Conservation (phyloP, 2,329 filamentous ascomycete genomes). For the Trichophyton schoenleinii region DNA sequence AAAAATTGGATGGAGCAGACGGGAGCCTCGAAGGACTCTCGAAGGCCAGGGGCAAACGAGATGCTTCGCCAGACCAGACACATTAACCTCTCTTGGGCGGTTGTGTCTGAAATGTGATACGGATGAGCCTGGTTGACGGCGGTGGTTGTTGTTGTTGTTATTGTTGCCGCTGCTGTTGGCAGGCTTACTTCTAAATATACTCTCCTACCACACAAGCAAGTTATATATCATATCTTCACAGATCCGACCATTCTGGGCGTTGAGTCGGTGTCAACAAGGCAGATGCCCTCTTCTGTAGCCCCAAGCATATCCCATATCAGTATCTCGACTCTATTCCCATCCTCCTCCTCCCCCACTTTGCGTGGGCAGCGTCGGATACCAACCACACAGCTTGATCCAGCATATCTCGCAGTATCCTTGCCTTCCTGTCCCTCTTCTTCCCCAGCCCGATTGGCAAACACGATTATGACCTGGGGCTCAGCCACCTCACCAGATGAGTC, state of each 20-base stretch:
- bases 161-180: too few species aligned
- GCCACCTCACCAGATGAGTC: conserved; percentile 8
- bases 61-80: background rate
- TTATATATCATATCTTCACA: background rate
- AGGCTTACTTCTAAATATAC: background rate
- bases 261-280: conserved; percentile 34
- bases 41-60: background rate
- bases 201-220: background rate
- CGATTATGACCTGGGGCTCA: conserved; percentile 28
- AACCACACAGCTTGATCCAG: conserved; percentile 37
- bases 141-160: background rate
- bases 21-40: background rate
- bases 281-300: conserved; percentile 33
- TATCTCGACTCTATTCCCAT: conserved; percentile 20
- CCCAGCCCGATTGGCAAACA: conserved; percentile 37
- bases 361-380: conserved; percentile 16
- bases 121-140: background rate
- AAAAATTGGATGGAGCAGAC: background rate
- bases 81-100: background rate
- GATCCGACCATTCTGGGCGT: conserved; percentile 26
- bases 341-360: conserved; percentile 9
- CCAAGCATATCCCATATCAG: conserved; percentile 37
- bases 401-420: conserved; percentile 33
- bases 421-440: conserved; percentile 28
- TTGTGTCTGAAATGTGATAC: background rate